Conservation (phyloP, 768 basidiomycete species). For the Cantharellus cinnabarinus region DNA sequence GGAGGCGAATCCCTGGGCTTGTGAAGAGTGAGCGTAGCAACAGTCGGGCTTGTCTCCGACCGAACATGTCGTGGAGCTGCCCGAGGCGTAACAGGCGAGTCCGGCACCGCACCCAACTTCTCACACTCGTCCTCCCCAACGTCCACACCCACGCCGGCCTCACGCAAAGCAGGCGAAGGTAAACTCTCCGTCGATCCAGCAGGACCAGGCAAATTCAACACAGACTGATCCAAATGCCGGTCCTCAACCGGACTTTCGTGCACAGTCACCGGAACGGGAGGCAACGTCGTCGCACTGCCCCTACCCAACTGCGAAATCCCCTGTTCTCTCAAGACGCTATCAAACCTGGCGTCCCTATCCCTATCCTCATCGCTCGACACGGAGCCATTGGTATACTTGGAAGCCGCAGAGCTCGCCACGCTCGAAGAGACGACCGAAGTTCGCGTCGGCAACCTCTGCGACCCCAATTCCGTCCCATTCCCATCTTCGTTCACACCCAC, state of each 20-base stretch:
- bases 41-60: too few species aligned
- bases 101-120: too few species aligned
- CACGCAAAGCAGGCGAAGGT: background rate
- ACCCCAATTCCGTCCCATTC: conserved; percentile 1
- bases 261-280: background rate
- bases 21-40: background rate
- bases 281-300: background rate
- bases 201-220: conserved; percentile 55
- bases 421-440: background rate
- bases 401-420: too few species aligned
- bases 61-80: too few species aligned
- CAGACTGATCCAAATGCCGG: conserved; percentile 41
- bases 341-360: conserved; percentile 81
- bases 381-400: conserved; percentile 39
- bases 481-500: background rate
- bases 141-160: background rate
- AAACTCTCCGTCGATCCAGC: conserved; percentile 50
- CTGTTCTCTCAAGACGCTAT: conserved; percentile 79
- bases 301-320: conserved; percentile 48
- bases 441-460: conserved; percentile 1
- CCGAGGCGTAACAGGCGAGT: too few species aligned
- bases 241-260: background rate
- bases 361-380: conserved; percentile 97
- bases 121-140: too few species aligned
- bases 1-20: background rate